These are phyloP conservation scores for Miscanthus lutarioriparius DNA, from an alignment of 176 grass and related monocot species.

Conservation along the genomic window DNA sequence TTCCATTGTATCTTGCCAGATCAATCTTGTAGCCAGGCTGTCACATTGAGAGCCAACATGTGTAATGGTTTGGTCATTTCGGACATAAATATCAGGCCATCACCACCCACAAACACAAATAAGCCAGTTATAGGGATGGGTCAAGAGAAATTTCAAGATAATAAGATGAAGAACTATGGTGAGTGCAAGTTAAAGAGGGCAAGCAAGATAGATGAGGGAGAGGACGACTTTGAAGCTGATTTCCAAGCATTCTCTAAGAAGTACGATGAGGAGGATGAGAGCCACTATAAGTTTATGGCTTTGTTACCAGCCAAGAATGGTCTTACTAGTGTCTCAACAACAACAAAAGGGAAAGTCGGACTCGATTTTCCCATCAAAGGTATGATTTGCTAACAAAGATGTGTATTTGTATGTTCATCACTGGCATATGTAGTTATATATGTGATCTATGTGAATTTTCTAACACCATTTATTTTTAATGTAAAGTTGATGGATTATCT, in stretches of 20 bases:
- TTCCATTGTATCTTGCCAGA: not conserved
- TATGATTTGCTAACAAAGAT: not conserved
- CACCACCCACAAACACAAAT: not conserved
- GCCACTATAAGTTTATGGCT: slow-evolving; percentile 10
- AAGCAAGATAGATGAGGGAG: not conserved
- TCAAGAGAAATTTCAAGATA: not conserved
- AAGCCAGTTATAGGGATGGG: not conserved
- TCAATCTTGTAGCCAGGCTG: not conserved
- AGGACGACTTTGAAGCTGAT: slow-evolving; percentile 40
- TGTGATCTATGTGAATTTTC: not conserved
- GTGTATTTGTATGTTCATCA: not conserved
- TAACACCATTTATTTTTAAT: not conserved
- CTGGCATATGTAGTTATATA: not conserved
- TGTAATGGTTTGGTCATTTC: not conserved
- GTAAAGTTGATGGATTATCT: not conserved
- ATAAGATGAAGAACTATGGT: not conserved
- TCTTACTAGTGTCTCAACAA: not conserved
- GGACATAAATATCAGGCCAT: not conserved
- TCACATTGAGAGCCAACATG: not conserved
- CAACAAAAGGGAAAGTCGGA: not conserved
- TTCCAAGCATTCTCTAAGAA: slow-evolving; percentile 33
- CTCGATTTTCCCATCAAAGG: not conserved
- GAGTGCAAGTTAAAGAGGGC: not conserved
- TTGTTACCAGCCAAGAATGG: not conserved
- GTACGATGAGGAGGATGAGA: slow-evolving; percentile 12